Base-by-base conservation (phyloP, 1,284 basidiomycete species). In the Abortiporus biennis region DNA sequence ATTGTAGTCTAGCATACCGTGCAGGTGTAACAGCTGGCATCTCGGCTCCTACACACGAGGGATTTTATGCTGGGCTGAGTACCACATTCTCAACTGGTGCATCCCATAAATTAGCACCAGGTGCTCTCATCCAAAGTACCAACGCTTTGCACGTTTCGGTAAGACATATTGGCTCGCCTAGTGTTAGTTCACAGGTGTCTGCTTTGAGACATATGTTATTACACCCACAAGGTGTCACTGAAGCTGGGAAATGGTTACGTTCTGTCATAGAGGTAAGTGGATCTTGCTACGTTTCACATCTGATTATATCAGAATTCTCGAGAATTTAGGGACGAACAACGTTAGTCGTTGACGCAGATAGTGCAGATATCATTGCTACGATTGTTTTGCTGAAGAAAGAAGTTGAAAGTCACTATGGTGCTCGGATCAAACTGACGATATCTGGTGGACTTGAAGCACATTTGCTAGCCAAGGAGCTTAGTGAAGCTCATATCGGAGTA, bases 301-400 rank as follows among this genome's bases (percentile, higher is more conserved):
- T n/a, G 3, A 43, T 51, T 30, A 3, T 33, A 42, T 23, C 25
- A n/a, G 9, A 29, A 23, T 42, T 20, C n/a, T n/a, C n/a, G 19
- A 16, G 12, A 36, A 3, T 35, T 27, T 29, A 73, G 61, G 76
- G 81, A 22, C 52, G 67, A 25, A 46, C 78, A 11, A 72, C 79
- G 6, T 57, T 87, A 33, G 76, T 84, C 2, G 64, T 85, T 16
- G 62, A 71, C 1, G 71, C 71, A 0, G 62, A 73, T 49, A 77
- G 72, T 44, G 86, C 85, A 8, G 86, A 93, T 60, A 67, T 84
- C 36, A 92, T 94, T 38, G 83, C 85, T 0, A 80, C 85, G 6
- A 63, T 95, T 13, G 64, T 95, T 25, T 60, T 71, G 12, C 68
- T 95, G 45, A 91, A 92, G 70, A 68, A 70, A 47, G 80, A 90